Evolutionary conservation across 2,329 filamentous ascomycete genomes (phyloP).

Genomic region (Calycina marina): DNA sequence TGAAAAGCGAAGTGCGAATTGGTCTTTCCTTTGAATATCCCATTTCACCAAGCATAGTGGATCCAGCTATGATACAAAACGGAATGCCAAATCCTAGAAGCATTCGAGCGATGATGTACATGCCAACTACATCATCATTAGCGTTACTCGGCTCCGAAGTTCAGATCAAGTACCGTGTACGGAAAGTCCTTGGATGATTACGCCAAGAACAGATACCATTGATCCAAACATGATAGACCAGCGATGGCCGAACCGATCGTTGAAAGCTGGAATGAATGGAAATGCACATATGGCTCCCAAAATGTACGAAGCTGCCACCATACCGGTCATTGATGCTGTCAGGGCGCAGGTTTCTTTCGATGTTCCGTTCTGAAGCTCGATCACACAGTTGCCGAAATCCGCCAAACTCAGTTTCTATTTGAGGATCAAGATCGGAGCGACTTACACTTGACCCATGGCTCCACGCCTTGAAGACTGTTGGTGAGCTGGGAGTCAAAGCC

Average conservation of each 20-base stretch:
- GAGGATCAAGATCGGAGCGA: neutral
- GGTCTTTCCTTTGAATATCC: slow-evolving; percentile 30
- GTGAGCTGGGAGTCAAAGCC: slow-evolving; percentile 38
- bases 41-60: slow-evolving; percentile 37
- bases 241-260: slow-evolving; percentile 33
- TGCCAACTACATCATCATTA: slow-evolving; percentile 24
- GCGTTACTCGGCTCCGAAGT: slow-evolving; percentile 22
- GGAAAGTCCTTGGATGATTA: slow-evolving; percentile 36
- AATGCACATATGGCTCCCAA: slow-evolving; percentile 38
- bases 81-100: slow-evolving; percentile 38
- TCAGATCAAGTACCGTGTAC: slow-evolving; percentile 11
- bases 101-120: slow-evolving; percentile 37
- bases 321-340: slow-evolving; percentile 4
- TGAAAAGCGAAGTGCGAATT: slow-evolving; percentile 24
- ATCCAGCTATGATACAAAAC: slow-evolving; percentile 36
- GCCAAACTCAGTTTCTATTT: too few relatives aligned
- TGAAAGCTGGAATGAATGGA: slow-evolving; percentile 36
- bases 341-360: slow-evolving; percentile 1
- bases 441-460: slow-evolving; percentile 21
- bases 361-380: slow-evolving; percentile 1
- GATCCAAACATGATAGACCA: slow-evolving; percentile 42
- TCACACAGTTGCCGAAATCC: neutral
- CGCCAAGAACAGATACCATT: slow-evolving; percentile 36
- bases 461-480: slow-evolving; percentile 27
- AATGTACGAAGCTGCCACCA: slow-evolving; percentile 31